Conservation (phyloP, 345 rosid species). For the Boechera stricta region DNA sequence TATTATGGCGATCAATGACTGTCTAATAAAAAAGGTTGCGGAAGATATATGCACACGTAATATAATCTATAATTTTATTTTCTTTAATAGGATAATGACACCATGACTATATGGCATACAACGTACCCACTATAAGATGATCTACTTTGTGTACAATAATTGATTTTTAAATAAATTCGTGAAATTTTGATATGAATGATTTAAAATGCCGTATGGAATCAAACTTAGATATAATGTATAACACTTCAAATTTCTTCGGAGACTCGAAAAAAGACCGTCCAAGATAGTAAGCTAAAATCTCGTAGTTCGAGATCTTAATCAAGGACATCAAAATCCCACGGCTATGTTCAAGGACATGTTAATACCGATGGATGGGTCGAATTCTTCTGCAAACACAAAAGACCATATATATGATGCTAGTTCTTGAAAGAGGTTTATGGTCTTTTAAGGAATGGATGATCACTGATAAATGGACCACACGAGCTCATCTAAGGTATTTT, state of each 20-base stretch:
- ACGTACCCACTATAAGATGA: background rate
- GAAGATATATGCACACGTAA: constrained; percentile 40
- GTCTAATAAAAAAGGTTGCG: constrained; percentile 29
- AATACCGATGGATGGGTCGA: background rate
- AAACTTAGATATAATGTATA: too few species aligned
- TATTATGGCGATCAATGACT: constrained; percentile 30
- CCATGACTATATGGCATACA: constrained; percentile 15
- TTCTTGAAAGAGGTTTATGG: background rate
- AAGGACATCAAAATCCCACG: background rate
- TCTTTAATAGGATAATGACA: background rate
- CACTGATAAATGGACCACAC: too few species aligned
- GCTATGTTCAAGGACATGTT: background rate
- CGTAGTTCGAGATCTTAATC: background rate
- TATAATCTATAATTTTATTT: constrained; percentile 14
- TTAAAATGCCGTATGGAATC: too few species aligned
- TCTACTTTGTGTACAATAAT: background rate
- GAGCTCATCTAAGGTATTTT: background rate
- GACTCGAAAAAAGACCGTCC: background rate
- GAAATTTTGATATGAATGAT: background rate
- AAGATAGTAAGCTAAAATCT: background rate
- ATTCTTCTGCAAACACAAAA: background rate
- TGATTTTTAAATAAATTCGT: background rate
- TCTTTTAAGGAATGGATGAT: background rate
- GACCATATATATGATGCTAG: background rate
- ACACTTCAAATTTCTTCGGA: background rate